Conservation (phyloP, 345 rosid species). For the Gossypium mustelinum region DNA sequence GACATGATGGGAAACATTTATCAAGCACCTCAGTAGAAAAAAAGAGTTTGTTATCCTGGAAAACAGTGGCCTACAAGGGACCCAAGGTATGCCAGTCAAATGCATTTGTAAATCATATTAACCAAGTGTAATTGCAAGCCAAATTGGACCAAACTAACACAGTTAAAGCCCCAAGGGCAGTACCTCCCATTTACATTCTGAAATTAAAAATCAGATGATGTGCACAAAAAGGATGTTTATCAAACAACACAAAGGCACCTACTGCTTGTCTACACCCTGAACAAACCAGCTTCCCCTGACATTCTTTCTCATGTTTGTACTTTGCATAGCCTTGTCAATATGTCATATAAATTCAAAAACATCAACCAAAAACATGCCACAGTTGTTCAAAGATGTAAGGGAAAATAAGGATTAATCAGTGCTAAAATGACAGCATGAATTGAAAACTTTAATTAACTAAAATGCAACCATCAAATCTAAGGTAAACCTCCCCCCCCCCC, state of each 20-base stretch:
- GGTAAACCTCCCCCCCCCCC: neutral
- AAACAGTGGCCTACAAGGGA: neutral
- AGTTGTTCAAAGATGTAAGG: neutral
- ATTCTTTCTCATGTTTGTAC: neutral
- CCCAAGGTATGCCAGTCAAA: neutral
- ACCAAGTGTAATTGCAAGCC: conserved; percentile 2
- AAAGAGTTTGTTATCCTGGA: neutral
- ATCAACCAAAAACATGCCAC: neutral
- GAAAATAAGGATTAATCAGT: neutral
- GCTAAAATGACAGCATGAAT: neutral
- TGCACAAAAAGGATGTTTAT: neutral
- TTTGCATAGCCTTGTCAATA: neutral
- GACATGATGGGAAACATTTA: neutral
- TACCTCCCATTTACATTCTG: too few species aligned
- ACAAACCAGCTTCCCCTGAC: neutral
- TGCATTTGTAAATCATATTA: neutral
- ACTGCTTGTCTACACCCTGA: neutral
- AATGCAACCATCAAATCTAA: neutral
- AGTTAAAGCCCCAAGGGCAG: neutral
- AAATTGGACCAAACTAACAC: neutral
- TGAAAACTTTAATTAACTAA: neutral
- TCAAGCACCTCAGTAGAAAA: neutral
- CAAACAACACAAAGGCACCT: neutral
- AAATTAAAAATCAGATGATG: too few species aligned
- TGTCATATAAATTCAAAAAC: neutral